phyloP scores from a whole-genome alignment of 192 early-diverging fungal species.

The Pilaira anomala region DNA sequence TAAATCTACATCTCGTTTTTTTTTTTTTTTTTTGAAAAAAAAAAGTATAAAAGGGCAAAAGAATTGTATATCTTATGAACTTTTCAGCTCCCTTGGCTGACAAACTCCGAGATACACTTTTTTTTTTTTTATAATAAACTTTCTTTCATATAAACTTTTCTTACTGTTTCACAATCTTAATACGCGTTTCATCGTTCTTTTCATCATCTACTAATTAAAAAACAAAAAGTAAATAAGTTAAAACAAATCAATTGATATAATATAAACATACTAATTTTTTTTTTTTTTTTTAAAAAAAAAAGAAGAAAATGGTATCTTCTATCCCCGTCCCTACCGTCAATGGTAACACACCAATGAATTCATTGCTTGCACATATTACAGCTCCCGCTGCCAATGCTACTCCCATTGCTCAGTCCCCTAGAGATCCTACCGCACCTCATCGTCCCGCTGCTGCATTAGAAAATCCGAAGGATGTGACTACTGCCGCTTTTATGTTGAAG shows the following conservation, averaged over 20 bases:
- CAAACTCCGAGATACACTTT: slow-evolving; percentile 14
- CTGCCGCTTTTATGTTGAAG: slow-evolving; percentile 76
- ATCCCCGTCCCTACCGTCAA: slow-evolving; percentile 4
- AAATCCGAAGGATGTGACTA: slow-evolving; percentile 38
- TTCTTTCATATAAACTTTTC: not conserved
- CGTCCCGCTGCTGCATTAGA: slow-evolving; percentile 27
- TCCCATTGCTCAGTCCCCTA: slow-evolving; percentile 24
- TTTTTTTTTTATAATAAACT: slow-evolving; percentile 2
- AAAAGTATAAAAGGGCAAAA: slow-evolving; percentile 12
- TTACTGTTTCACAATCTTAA: not conserved
- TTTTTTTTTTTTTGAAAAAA: no score
- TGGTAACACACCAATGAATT: slow-evolving; percentile 3
- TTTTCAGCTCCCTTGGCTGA: slow-evolving; percentile 34
- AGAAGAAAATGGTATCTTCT: slow-evolving; percentile 9
- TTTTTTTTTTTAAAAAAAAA: no score
- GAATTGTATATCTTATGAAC: slow-evolving; percentile 12
- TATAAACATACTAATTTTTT: not conserved
- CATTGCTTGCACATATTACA: slow-evolving; percentile 19
- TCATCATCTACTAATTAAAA: not conserved
- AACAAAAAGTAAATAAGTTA: not conserved
- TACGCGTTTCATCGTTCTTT: slow-evolving; percentile 1
- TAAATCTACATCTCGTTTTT: no score
- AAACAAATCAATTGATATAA: not conserved
- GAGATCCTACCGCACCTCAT: slow-evolving; percentile 34
- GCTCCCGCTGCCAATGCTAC: slow-evolving; percentile 30